Evolutionary conservation across 2,329 filamentous ascomycete species (phyloP).

Genomic region (Diaporthe humulicola): DNA sequence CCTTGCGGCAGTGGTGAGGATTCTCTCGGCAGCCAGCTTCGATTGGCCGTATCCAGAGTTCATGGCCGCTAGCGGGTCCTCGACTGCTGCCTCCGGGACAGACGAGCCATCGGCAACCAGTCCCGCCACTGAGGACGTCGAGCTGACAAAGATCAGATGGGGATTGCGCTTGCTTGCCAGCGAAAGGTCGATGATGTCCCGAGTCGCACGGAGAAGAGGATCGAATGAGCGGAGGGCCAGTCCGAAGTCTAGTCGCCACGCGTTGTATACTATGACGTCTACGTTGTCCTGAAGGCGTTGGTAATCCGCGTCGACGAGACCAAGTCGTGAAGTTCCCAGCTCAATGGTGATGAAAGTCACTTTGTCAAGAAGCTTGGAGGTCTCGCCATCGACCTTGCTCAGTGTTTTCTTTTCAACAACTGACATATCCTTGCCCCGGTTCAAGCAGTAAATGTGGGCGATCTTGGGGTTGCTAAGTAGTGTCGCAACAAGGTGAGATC

Average conservation of each 20-base stretch:
- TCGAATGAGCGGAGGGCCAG: slow-evolving; percentile 43
- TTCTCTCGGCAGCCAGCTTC: slow-evolving; percentile 43
- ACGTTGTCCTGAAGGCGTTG: slow-evolving; percentile 22
- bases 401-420: background rate
- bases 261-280: slow-evolving; percentile 43
- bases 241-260: slow-evolving; percentile 45
- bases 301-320: background rate
- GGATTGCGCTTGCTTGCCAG: slow-evolving; percentile 9
- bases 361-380: background rate
- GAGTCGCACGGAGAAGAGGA: slow-evolving; percentile 39
- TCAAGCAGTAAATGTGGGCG: slow-evolving; percentile 20
- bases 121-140: slow-evolving; percentile 15
- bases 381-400: background rate
- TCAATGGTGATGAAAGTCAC: slow-evolving; percentile 1
- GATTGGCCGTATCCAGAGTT: slow-evolving; percentile 44
- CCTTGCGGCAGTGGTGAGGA: slow-evolving; percentile 36
- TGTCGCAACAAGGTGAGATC: background rate
- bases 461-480: background rate
- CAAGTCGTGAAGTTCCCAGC: slow-evolving; percentile 7
- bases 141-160: slow-evolving; percentile 27
- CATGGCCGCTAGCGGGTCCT: slow-evolving; percentile 17
- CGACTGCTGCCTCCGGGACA: slow-evolving; percentile 12
- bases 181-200: slow-evolving; percentile 42
- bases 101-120: background rate
- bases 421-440: slow-evolving; percentile 1